Evolutionary conservation across 148 eudicot species (phyloP), one percentile per base, ranked within the genome.

Genomic region (Rhododendron mucronatum): DNA sequence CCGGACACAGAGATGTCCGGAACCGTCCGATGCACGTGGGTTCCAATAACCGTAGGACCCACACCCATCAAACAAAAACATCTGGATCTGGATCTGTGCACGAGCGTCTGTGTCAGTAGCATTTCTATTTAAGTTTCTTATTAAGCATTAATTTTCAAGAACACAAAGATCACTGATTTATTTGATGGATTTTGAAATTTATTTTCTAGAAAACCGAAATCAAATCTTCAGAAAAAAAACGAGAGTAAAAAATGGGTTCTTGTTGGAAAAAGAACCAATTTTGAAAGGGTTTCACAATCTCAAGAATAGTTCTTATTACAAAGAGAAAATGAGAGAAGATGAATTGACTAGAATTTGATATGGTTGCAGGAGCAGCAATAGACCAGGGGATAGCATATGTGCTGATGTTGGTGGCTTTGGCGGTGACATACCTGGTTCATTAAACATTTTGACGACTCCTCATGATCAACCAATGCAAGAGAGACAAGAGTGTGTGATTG

Each of bases 341-440:
- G 51, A 41, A 77, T 41, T 77, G 50, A 26, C 21, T 7, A 26
- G 23, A 51, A 50, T 28, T 81, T 15, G 53, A 16, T 41, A 45
- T 51, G 10, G 6, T 53, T 82, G 48, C 78, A 87, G 88, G 88
- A 23, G 51, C 77, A 77, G 59, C 88, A 48, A 87, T 87, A 5
- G 88, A 87, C 69, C 88, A 87, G 53, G 86, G 86, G 67, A 87
- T 87, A 12, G 88, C 88, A 12, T 87, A 71, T 65, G 51, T 78
- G 47, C 65, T 87, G 15, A 84, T 87, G 88, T 55, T 87, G 86
- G 65, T 78, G 88, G 88, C 88, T n/a, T 50, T 87, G 83, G 79
- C 67, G 41, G 86, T 87, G 33, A 87, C 88, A 18, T 87, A 87
- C 67, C 78, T 87, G 51, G 67, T 87, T 45, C 88, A 87, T 78